Conservation (phyloP, 2,329 filamentous ascomycete genomes). For the Microcyclospora pomicola region DNA sequence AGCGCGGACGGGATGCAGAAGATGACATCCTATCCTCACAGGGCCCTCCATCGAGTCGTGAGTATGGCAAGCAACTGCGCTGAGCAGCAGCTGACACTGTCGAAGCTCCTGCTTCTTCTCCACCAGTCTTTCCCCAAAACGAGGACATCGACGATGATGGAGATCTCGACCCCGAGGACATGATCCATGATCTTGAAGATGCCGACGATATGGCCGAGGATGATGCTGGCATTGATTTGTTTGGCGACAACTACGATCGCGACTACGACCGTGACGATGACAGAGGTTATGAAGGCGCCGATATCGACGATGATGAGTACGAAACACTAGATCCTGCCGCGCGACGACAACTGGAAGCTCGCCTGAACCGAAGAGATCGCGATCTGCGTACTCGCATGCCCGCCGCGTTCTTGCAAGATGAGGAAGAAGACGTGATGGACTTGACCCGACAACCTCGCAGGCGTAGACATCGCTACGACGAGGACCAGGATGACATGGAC, state of each 20-base stretch:
- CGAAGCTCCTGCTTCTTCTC: conserved; percentile 44
- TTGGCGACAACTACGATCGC: conserved; percentile 53
- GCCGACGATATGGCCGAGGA: conserved; percentile 56
- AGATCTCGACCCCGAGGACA: conserved; percentile 53
- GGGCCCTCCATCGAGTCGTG: conserved; percentile 49
- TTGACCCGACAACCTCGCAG: conserved; percentile 74
- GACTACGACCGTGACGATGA: conserved; percentile 43
- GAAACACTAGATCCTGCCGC: conserved; percentile 53
- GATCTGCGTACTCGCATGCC: conserved; percentile 57
- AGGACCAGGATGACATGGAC: conserved; percentile 76
- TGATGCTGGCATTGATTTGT: conserved; percentile 56
- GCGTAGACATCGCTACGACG: conserved; percentile 80
- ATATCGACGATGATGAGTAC: conserved; percentile 63
- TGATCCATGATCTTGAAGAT: conserved; percentile 51
- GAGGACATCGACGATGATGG: conserved; percentile 55
- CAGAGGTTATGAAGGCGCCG: conserved; percentile 52
- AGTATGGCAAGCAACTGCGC: conserved; percentile 21
- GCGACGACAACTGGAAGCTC: conserved; percentile 56
- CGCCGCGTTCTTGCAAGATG: conserved; percentile 60
- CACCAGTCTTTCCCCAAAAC: conserved; percentile 52
- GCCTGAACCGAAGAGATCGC: conserved; percentile 59
- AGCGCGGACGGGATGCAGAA: conserved; percentile 52
- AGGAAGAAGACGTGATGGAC: conserved; percentile 69
- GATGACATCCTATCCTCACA: conserved; percentile 45
- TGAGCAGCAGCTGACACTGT: conserved; percentile 2